Base-by-base conservation (phyloP, 306 rosid genomes). In the Casuarina glauca region DNA sequence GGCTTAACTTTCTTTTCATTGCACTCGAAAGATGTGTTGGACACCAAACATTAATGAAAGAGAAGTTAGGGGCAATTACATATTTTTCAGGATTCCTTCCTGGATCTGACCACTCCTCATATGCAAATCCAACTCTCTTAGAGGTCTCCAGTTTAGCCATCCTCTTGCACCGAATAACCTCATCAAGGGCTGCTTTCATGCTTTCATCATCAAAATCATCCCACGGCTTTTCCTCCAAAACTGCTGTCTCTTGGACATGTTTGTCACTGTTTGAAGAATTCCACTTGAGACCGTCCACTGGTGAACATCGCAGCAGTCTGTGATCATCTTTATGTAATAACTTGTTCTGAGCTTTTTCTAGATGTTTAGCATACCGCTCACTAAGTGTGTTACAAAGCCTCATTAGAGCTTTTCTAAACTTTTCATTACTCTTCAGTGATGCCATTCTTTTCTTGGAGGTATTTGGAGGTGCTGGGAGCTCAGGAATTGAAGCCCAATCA, bases 361-460 rank as follows among this genome's bases (percentile, higher is more conserved):
- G 88, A 74, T 87, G 84, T 71, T 81, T 81, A 45, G 84, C 89
- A 82, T 91, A 93, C 62, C 89, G 89, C 78, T 77, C 88, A 82
- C 93, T 81, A 63, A 95, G 93, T 77, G 88, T 76, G 88, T 85
- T 93, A 86, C 97, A 95, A 39, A 92, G 98, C 82, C 80, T 85
- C 91, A 89, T 91, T 76, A 91, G 79, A 41, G 97, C 89, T 86
- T 84, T 85, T 84, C 97, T 86, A 70, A 89, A 84, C 63, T 80
- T 86, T 70, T 48, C 12, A 88, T 91, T 87, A 60, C 76, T 58
- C 70, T 84, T 95, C 66, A 93, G 84, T 13, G 48, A 84, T 57
- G 84, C 79, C 87, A 95, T 93, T 86, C 97, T 88, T 87, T 90
- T 92, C 84, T 39, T 84, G 84, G 97, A 93, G 74, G 85, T 39